Evolutionary conservation across 495 filamentous ascomycete genomes (phyloP).

Genomic region (Xanthoparmelia taractica): DNA sequence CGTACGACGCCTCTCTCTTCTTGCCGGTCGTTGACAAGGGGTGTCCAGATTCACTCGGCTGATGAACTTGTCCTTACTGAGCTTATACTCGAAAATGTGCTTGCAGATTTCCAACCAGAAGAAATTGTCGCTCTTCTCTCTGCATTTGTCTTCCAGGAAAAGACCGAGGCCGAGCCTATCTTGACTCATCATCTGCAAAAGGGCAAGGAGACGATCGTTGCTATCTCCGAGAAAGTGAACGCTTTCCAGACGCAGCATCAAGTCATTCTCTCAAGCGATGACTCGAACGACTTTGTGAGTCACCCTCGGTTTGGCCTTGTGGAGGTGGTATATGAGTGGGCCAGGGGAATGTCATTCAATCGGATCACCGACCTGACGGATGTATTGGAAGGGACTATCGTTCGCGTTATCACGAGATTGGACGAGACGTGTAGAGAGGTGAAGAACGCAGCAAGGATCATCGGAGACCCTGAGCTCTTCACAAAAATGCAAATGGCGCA

Average conservation of each 20-base stretch:
- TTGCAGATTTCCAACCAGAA: constrained; percentile 90
- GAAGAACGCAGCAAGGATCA: constrained; percentile 91
- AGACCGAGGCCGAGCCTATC: constrained; percentile 77
- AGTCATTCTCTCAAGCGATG: constrained; percentile 80
- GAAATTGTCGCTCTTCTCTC: constrained; percentile 93
- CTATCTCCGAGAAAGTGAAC: constrained; percentile 86
- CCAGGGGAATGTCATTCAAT: constrained; percentile 93
- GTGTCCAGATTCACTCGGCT: constrained; percentile 71
- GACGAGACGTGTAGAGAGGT: constrained; percentile 97
- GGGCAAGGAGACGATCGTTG: constrained; percentile 77
- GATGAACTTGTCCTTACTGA: constrained; percentile 97
- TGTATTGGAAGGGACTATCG: constrained; percentile 94
- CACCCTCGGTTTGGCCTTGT: constrained; percentile 83
- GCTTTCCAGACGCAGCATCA: constrained; percentile 77
- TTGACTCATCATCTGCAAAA: constrained; percentile 75
- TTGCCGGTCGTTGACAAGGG: constrained; percentile 2
- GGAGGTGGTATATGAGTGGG: constrained; percentile 99
- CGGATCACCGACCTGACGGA: constrained; percentile 96
- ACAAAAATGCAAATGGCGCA: constrained; percentile 94
- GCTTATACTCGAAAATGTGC: constrained; percentile 89
- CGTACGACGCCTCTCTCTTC: neutral
- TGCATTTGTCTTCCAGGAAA: constrained; percentile 97
- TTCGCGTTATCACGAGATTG: constrained; percentile 80
- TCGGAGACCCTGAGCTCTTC: constrained; percentile 90
- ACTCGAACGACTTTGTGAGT: constrained; percentile 84